Conservation (phyloP, 2,329 filamentous ascomycete genomes). For the Aschersonia sp. region DNA sequence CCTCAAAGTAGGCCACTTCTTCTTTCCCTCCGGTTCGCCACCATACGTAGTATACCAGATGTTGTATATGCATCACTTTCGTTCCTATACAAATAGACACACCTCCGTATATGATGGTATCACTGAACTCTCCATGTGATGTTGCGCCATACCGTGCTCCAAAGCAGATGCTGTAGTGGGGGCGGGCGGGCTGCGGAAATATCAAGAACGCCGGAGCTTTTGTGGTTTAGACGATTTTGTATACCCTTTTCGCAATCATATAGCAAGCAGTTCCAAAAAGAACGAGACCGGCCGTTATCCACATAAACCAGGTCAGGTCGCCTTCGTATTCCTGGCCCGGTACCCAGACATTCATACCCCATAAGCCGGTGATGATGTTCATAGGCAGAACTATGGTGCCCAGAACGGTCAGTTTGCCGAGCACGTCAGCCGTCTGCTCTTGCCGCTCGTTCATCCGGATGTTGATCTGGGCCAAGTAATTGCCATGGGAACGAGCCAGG, state of each 20-base stretch:
- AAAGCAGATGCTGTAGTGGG: too few species aligned
- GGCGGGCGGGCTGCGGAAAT: too few species aligned
- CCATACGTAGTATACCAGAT: too few species aligned
- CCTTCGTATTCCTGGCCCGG: constrained; percentile 76
- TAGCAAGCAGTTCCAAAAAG: constrained; percentile 71
- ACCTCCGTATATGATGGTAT: too few species aligned
- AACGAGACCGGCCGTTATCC: constrained; percentile 59
- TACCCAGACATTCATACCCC: constrained; percentile 98
- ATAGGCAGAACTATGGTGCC: constrained; percentile 96
- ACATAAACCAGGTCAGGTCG: constrained; percentile 62
- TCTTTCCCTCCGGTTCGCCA: too few species aligned
- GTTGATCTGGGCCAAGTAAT: constrained; percentile 98
- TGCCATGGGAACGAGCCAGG: constrained; percentile 78
- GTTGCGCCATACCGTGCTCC: too few species aligned
- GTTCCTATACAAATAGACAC: too few species aligned
- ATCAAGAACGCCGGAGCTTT: too few species aligned
- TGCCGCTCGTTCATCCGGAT: constrained; percentile 97
- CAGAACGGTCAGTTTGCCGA: constrained; percentile 87
- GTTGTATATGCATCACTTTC: too few species aligned
- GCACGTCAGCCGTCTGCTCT: constrained; percentile 87
- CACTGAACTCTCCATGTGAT: too few species aligned
- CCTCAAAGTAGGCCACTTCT: too few species aligned
- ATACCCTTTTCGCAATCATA: constrained; percentile 69
- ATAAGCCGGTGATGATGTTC: constrained; percentile 97
- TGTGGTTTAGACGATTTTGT: constrained; percentile 51